A percentile compares a stretch with the other conserved stretches of the same genome.
Conservation (phyloP, 2,329 filamentous ascomycete species). For the Trichoderma sp. region DNA sequence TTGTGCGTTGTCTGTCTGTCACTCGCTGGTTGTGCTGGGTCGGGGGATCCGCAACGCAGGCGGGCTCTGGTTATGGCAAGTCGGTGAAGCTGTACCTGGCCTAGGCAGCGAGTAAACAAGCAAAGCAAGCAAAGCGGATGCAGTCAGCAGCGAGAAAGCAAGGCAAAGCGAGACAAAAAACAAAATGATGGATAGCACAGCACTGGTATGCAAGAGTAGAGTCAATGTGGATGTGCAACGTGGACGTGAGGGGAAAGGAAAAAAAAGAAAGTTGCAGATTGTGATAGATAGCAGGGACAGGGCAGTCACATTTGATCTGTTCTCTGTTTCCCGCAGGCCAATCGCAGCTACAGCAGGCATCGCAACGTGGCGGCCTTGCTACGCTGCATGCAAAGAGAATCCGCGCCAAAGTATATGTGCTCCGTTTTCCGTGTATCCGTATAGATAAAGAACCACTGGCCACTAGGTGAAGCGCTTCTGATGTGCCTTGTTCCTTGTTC, state of each 20-base stretch:
- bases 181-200: neutral
- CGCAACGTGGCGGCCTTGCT: neutral
- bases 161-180: neutral
- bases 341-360: neutral
- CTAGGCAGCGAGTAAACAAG: neutral
- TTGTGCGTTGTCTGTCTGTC: slow-evolving; percentile 1
- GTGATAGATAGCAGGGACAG: neutral
- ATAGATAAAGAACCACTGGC: neutral
- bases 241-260: neutral
- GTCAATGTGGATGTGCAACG: neutral
- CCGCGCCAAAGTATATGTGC: neutral
- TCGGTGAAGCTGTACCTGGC: neutral
- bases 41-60: neutral
- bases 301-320: neutral
- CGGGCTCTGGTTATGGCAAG: neutral
- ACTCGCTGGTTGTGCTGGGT: slow-evolving; percentile 3
- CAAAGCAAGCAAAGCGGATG: neutral
- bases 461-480: neutral
- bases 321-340: neutral
- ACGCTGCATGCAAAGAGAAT: neutral
- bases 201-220: neutral
- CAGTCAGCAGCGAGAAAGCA: neutral
- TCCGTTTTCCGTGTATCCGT: neutral
- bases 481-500: neutral
- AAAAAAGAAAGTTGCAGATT: neutral